These are phyloP conservation scores for Knoxia roxburghii DNA, from an alignment of 257 asterid species.

Conservation along the genomic window DNA sequence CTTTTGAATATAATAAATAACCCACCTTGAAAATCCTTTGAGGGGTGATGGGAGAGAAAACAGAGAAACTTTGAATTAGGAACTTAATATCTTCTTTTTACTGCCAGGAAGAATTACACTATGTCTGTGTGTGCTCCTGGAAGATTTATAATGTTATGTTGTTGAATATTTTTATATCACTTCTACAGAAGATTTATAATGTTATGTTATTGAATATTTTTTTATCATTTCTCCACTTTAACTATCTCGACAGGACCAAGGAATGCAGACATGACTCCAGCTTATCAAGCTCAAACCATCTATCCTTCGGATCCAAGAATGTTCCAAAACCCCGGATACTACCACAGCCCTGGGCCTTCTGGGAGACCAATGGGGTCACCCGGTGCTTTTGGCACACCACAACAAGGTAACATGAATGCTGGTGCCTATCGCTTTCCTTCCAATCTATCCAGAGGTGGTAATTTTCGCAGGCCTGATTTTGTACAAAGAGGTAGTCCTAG, in stretches of 20 bases:
- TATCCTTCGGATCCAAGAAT: conserved; percentile 32
- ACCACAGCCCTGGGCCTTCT: conserved; percentile 26
- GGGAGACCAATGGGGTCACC: conserved; percentile 27
- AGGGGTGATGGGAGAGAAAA: background rate
- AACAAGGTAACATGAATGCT: conserved; percentile 29
- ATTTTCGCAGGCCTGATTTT: conserved; percentile 24
- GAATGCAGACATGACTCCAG: conserved; percentile 21
- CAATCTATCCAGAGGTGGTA: conserved; percentile 31
- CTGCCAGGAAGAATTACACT: background rate
- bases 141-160: too few relatives aligned
- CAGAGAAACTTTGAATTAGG: background rate
- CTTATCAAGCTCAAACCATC: conserved; percentile 24
- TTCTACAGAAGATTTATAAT: conserved; percentile 10
- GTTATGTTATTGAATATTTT: background rate
- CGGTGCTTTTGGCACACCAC: conserved; percentile 26
- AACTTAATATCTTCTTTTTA: background rate
- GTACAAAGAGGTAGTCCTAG: conserved; percentile 28
- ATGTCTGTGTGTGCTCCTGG: too few relatives aligned
- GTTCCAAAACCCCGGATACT: conserved; percentile 34
- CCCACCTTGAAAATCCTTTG: background rate
- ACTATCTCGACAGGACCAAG: conserved; percentile 32
- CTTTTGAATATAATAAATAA: background rate
- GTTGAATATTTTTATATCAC: too few relatives aligned
- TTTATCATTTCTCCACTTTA: conserved; percentile 4
- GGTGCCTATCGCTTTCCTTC: conserved; percentile 34